Base-by-base conservation (phyloP, 192 early-diverging fungal species). In the Linderina pennispora region DNA sequence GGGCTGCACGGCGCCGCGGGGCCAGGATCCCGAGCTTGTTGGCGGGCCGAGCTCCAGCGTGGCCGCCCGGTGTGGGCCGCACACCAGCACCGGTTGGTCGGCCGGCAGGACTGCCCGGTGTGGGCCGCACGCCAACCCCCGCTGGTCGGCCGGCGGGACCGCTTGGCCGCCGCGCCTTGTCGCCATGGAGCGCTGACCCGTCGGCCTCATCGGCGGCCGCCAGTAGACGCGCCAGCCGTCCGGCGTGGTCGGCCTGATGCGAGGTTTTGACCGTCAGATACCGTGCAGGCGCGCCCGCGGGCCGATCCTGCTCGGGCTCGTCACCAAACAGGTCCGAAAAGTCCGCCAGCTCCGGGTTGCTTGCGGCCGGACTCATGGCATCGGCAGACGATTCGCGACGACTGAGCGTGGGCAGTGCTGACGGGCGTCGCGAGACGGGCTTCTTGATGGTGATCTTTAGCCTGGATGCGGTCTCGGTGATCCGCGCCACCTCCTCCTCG, bases 301-400 rank as follows among this genome's bases (percentile, higher is more conserved):
- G 40, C n/a, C 16, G 19, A 23, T 40, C 36, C 8, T 21, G 47
- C 9, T 28, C 40, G 21, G 23, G 40, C 1, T 34, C 40, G 31
- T 49, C 53, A 7, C 37, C 58, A 41, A 69, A 69, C 23, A 69
- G 41, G 7, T 39, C 65, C 2, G 40, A 41, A 18, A 58, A 58
- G 0, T 22, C 23, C 0, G 50, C 22, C 21, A 36, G 7, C 5
- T 24, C 48, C 6, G 33, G 21, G 26, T 25, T 35, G 24, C 10
- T 56, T 3, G 61, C 43, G 4, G 50, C 53, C 8, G 61, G 61
- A 22, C 53, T 56, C 0, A 41, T 48, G 8, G 41, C 36, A 8
- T 24, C 48, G 37, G 61, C 55, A 7, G 53, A 51, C 28, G 28
- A 31, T 24, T 16, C 24, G 14, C 57, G 43, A 7, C 36, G 15